A percentile compares a stretch with the other conserved stretches of the same genome.
Evolutionary conservation across 2,329 filamentous ascomycete species (phyloP).

Genomic region (Verticillium nonalfalfae): DNA sequence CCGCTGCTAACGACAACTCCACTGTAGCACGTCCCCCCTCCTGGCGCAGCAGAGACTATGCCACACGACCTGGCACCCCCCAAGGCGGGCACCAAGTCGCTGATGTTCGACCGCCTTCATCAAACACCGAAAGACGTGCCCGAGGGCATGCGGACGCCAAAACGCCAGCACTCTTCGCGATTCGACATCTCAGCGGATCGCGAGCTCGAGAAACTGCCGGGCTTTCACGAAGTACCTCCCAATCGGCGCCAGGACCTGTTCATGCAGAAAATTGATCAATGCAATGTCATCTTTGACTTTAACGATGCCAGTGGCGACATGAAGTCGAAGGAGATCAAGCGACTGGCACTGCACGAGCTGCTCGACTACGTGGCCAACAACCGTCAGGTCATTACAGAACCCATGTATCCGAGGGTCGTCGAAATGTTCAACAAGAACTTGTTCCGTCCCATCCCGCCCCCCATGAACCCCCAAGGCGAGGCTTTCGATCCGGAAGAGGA

Average conservation of each 20-base stretch:
- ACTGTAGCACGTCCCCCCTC: conserved; percentile 77
- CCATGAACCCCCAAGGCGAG: conserved; percentile 95
- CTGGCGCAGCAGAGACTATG: conserved; percentile 94
- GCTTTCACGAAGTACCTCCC: conserved; percentile 95
- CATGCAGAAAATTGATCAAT: conserved; percentile 99
- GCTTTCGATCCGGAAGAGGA: conserved; percentile 98
- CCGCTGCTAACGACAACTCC: background rate
- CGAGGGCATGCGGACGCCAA: conserved; percentile 89
- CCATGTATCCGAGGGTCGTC: conserved; percentile 97
- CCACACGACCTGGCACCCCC: conserved; percentile 93
- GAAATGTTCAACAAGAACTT: conserved; percentile 99
- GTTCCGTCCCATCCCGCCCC: conserved; percentile 93
- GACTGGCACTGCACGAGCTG: conserved; percentile 88
- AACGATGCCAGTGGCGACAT: conserved; percentile 97
- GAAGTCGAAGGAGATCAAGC: conserved; percentile 99
- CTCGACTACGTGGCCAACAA: conserved; percentile 99
- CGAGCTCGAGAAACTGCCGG: conserved; percentile 93
- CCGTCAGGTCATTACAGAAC: conserved; percentile 94
- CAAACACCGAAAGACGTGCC: conserved; percentile 94
- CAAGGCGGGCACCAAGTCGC: conserved; percentile 82
- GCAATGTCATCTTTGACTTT: conserved; percentile 99
- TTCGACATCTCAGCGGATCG: conserved; percentile 97
- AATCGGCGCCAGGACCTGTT: conserved; percentile 94
- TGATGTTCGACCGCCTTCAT: conserved; percentile 83
- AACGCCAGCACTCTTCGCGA: conserved; percentile 92